phyloP scores from a whole-genome alignment of 2,329 filamentous ascomycete genomes.

The Colletotrichum neosansevieriae region DNA sequence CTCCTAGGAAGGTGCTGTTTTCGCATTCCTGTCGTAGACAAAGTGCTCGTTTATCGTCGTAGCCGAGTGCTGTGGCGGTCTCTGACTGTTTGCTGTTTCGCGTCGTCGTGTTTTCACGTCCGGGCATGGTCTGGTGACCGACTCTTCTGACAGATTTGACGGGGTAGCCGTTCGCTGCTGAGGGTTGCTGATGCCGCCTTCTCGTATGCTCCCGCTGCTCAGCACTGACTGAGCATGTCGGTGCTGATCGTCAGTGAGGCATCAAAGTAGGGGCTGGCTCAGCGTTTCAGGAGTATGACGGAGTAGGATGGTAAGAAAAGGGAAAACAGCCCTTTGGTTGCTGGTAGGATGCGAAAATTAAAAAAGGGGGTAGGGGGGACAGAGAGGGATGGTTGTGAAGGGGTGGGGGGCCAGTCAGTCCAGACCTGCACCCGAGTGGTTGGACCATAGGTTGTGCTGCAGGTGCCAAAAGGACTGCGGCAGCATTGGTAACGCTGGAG shows the following conservation, averaged over 20 bases:
- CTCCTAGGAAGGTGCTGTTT: conserved; percentile 26
- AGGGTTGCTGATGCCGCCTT: conserved; percentile 10
- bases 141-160: conserved; percentile 35
- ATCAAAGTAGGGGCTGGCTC: conserved; percentile 40
- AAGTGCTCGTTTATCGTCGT: conserved; percentile 10
- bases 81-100: conserved; percentile 23
- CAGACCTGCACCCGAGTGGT: conserved; percentile 30
- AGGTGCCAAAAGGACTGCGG: conserved; percentile 24
- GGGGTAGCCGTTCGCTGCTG: conserved; percentile 26
- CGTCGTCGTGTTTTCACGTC: conserved; percentile 32
- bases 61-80: not conserved
- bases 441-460: conserved; percentile 24
- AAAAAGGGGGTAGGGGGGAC: conserved; percentile 6
- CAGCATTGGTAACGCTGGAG: no score
- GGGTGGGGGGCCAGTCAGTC: conserved; percentile 26
- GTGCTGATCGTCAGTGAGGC: conserved; percentile 37
- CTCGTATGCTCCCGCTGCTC: conserved; percentile 13
- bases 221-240: conserved; percentile 35
- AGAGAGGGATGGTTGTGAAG: conserved; percentile 10
- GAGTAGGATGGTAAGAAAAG: conserved; percentile 22
- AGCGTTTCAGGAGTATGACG: conserved; percentile 42
- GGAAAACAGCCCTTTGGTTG: conserved; percentile 12
- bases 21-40: conserved; percentile 14
- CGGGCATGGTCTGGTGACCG: conserved; percentile 36
- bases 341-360: conserved; percentile 30